A percentile compares a stretch with the other conserved stretches of the same genome.
phyloP scores from a whole-genome alignment of 2,329 filamentous ascomycete genomes.

The Dendryphion nanum region DNA sequence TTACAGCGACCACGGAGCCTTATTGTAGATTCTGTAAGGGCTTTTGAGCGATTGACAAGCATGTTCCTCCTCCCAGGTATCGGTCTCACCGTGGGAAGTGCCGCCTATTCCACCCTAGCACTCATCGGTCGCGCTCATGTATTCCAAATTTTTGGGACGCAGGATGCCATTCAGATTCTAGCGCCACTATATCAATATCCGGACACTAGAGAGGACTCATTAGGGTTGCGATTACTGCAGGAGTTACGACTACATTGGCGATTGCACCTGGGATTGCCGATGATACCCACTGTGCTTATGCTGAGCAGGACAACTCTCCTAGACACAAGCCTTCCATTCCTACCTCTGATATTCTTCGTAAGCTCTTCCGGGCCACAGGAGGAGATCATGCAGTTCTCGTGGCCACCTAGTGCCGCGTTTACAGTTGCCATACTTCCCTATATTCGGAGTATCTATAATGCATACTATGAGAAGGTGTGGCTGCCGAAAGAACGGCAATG shows the following conservation, averaged over 20 bases:
- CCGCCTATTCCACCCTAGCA: conserved; percentile 45
- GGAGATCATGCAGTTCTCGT: conserved; percentile 53
- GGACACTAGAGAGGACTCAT: conserved; percentile 28
- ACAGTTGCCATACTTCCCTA: conserved; percentile 67
- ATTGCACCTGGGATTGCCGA: conserved; percentile 60
- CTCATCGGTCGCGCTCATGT: conserved; percentile 63
- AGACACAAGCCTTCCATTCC: conserved; percentile 61
- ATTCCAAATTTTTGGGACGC: conserved; percentile 63
- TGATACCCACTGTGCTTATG: conserved; percentile 67
- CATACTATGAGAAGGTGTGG: conserved; percentile 60
- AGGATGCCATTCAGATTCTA: conserved; percentile 59
- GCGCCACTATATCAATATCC: conserved; percentile 36
- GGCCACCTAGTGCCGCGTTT: conserved; percentile 66
- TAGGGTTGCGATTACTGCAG: conserved; percentile 25
- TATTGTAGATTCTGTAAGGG: conserved; percentile 65
- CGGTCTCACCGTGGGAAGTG: conserved; percentile 53
- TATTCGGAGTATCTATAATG: conserved; percentile 62
- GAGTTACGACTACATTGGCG: conserved; percentile 46
- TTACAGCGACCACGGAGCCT: conserved; percentile 73
- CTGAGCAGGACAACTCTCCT: conserved; percentile 64
- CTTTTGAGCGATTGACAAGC: conserved; percentile 56
- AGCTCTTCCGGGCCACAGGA: conserved; percentile 49
- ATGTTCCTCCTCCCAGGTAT: conserved; percentile 65
- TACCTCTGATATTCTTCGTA: conserved; percentile 62
- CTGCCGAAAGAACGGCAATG: conserved; percentile 58